Evolutionary conservation across 352 stramenopile genomes (phyloP), one percentile per base, ranked within the genome.

Genomic region (Pythium myriotylum): DNA sequence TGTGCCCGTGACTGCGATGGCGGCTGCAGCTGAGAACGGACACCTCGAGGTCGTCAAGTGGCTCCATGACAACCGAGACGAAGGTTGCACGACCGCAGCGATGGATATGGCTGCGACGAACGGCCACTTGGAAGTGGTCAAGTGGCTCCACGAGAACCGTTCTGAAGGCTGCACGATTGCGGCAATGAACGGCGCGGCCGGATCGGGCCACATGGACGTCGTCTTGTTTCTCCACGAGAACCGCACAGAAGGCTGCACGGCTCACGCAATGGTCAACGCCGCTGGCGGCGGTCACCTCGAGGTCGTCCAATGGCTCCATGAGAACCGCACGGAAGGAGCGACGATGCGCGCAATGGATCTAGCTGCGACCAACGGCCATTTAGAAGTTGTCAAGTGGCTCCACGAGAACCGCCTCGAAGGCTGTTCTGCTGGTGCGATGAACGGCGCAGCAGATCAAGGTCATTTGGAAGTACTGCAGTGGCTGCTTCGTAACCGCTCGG

Each of bases 391-490:
- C 35, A 45, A 69, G 23, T 86, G 74, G 76, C 62, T 89, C 1
- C 74, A 58, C 23, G 46, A 50, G 41, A 57, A 83, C 48, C 63
- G 69, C 14, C 59, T 12, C 0, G 68, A 78, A 42, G 71, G 72
- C 0, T 80, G 74, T 40, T 74, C 74, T 19, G 58, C 67, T 17
- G 59, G 62, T 5, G 78, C 74, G 0, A 88, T 85, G 75, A 68
- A 84, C 32, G 61, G 70, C 13, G 78, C 78, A 0, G 76, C 68
- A 0, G 67, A 65, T 5, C 72, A 72, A 14, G 79, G 79, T 13
- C 77, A 84, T 24, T 27, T 88, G 16, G 72, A 77, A 29, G 67
- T 84, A 10, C 54, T 89, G 22, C 41, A 77, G 48, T 91, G 73
- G 72, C 67, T 89, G 3, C 73, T 83, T 7, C 32, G 45, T 2